Percentiles rank a stretch among this genome's conserved stretches.
These are phyloP conservation scores for Trametes cinnabarina DNA, from an alignment of 768 basidiomycete genomes.

Conservation along the genomic window DNA sequence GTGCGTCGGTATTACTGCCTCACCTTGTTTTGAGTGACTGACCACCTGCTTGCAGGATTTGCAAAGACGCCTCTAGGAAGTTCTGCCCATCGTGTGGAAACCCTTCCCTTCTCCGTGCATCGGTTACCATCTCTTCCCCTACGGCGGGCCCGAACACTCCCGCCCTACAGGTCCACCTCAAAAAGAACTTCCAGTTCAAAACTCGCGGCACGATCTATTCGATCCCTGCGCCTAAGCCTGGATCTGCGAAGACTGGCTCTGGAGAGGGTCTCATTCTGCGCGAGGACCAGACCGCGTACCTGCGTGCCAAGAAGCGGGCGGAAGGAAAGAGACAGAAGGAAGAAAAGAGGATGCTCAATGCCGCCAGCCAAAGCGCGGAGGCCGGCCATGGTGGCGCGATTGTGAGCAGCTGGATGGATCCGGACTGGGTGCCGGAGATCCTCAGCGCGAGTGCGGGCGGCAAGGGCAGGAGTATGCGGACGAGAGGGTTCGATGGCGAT, in stretches of 20 bases:
- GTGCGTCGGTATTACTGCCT: too few species aligned
- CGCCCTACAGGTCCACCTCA: constrained; percentile 85
- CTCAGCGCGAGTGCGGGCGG: constrained; percentile 63
- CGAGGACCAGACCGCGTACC: constrained; percentile 89
- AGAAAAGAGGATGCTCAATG: constrained; percentile 70
- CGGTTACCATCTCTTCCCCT: constrained; percentile 79
- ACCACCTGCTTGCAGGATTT: constrained; percentile 80
- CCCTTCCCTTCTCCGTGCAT: constrained; percentile 84
- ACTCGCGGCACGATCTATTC: constrained; percentile 89
- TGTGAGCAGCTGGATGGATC: constrained; percentile 88
- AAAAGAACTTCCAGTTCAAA: constrained; percentile 93
- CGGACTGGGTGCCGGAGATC: constrained; percentile 90
- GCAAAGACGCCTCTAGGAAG: constrained; percentile 90
- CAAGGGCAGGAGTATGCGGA: constrained; percentile 59
- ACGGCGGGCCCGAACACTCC: constrained; percentile 59
- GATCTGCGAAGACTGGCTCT: constrained; percentile 78
- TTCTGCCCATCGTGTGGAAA: constrained; percentile 99
- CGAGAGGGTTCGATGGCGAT: constrained; percentile 54
- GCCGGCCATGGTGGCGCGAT: constrained; percentile 49
- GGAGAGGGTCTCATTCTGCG: constrained; percentile 85
- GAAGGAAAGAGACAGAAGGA: constrained; percentile 76
- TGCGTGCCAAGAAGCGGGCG: constrained; percentile 74
- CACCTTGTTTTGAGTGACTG: too few species aligned
- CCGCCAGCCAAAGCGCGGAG: constrained; percentile 43
- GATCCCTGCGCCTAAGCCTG: constrained; percentile 87